Base-by-base conservation (phyloP, 1,284 basidiomycete species). In the Gomphus bonarii region DNA sequence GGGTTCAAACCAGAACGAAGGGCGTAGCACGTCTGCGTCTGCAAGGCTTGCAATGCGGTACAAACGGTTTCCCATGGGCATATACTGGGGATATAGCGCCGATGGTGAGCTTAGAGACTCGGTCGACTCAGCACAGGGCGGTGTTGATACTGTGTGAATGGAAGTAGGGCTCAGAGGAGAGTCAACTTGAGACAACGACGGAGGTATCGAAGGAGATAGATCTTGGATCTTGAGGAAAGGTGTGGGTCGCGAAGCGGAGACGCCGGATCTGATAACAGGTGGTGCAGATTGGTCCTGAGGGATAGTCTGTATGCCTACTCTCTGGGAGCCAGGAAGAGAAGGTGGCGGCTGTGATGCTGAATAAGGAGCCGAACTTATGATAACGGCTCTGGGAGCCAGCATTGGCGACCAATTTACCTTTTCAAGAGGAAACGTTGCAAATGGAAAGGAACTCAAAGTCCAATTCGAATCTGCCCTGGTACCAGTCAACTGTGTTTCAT, bases 1-100 rank as follows among this genome's bases (percentile, higher is more conserved):
- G 12, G 52, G 38, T 14, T 54, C 52, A 43, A 54, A 54, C 52
- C 52, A 54, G 30, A 33, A 54, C 40, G 52, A 40, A 6, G 52
- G 36, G 3, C 52, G 38, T 7, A 28, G 25, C 18, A 54, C 22
- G 11, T 54, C 42, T 20, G 8, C 33, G 7, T 35, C 16, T 8
- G 25, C 31, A 16, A 40, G 8, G 25, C 35, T 52, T 38, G 33
- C 50, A 40, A 52, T 40, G 20, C 33, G 50, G n/a, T 40, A 35
- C 8, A 40, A 40, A 20, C 50, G 31, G 12, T 38, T 40, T 20
- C 50, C 50, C n/a, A 36, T 40, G 10, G 50, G 50, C 22, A 40
- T 36, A 25, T n/a, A 52, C 20, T 22, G 33, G 50, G 22, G 22
- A 31, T 44, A 44, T 22, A 22, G 12, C 42, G 6, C 42, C 25